Evolutionary conservation across 2,329 filamentous ascomycete species (phyloP), one percentile per base, ranked within the genome.

Genomic region (Ciborinia camelliae): DNA sequence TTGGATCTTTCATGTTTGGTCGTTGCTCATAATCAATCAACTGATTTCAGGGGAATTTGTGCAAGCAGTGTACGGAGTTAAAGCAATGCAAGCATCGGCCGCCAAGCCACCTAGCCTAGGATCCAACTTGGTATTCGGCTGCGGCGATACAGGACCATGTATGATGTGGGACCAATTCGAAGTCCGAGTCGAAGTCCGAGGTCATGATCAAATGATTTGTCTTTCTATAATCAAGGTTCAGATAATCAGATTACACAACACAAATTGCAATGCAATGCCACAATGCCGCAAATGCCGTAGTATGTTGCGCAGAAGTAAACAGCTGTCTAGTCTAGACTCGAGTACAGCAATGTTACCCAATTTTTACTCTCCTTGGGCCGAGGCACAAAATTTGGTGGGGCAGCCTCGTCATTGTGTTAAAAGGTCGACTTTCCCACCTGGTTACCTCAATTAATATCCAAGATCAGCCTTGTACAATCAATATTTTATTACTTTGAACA

Each of bases 81-180:
- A n/a, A n/a, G n/a, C n/a, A n/a, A n/a, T n/a, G n/a, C n/a, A 47
- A 10, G 84, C 81, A 28, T 37, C 45, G 28, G 15, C 43, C 3
- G 60, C n/a, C 15, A 28, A 55, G 30, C 15, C 47, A 23, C 35
- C 35, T 10, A 37, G 35, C 23, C 20, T 28, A 52, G 32, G 45
- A 30, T n/a, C n/a, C n/a, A n/a, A 55, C 37, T 43, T 9, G 2
- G 20, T 41, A 14, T 8, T 30, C n/a, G 39, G 28, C 14, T 45
- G n/a, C 54, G 39, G 54, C 3, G 26, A 57, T 18, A 45, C 39
- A 12, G 28, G n/a, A n/a, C n/a, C n/a, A n/a, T n/a, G n/a, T n/a
- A n/a, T n/a, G n/a, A n/a, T 45, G 28, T 47, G 54, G 41, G 39
- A 35, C 53, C 12, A 32, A 45, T n/a, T 6, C 2, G 28, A n/a